Evolutionary conservation across 352 stramenopile species (phyloP), one percentile per base, ranked within the genome.

Genomic region (Phytopythium boreale): DNA sequence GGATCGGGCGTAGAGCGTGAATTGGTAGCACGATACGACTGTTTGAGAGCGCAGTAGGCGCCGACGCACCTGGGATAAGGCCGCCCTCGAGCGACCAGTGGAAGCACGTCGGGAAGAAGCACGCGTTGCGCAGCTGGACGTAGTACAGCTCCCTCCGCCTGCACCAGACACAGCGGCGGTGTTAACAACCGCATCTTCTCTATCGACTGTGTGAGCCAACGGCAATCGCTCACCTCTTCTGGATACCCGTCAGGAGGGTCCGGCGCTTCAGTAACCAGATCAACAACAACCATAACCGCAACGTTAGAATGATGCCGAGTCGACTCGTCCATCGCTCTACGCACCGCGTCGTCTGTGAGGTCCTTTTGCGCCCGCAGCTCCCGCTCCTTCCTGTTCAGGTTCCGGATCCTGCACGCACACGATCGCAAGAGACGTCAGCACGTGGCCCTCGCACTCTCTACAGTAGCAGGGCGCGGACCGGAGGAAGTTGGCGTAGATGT

Each of bases 31-130:
- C 17, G 22, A 31, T 26, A 17, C 17, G 26, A n/a, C 62, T 9
- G 34, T 15, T 15, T 39, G 34, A 14, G 24, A 49, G 15, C 11
- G 46, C 9, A 14, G 27, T 11, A 44, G 11, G 6, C 22, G 24
- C 31, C 24, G 43, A 47, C 66, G 58, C 66, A 90, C 85, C 78
- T 70, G 82, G 79, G 26, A 95, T 76, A 43, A 89, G 74, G 8
- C 83, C 80, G 7, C 80, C 80, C 57, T 93, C 72, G 9, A 87
- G 65, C 56, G 82, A 95, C 87, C 87, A 95, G 67, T 95, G 87
- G 17, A 95, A 69, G 66, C 87, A 93, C 49, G 82, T 84, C 5
- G 84, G 82, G 62, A 89, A 81, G 71, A 84, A 91, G 62, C 83
- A 89, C n/a, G 86, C 81, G 70, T 95, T 93, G 41, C 87, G 82